phyloP scores from a whole-genome alignment of 305 asterid species.

The Fraxinus platypoda region DNA sequence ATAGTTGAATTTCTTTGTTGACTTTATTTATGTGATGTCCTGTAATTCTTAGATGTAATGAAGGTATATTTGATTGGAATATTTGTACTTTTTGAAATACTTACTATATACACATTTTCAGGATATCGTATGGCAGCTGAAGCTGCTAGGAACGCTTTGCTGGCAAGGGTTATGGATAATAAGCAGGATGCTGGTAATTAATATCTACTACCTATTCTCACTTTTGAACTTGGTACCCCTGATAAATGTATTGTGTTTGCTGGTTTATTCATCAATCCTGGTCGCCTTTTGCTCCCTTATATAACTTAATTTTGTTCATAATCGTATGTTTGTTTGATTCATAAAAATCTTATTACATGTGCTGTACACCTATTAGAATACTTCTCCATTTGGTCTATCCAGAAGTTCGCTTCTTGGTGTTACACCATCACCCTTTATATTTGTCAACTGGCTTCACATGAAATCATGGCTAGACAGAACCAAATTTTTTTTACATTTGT shows the following conservation, averaged over 20 bases:
- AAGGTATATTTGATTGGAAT: background rate
- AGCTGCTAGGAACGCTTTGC: constrained; percentile 71
- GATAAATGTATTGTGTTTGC: background rate
- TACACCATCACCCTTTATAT: background rate
- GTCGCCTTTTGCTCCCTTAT: background rate
- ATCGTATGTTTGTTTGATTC: background rate
- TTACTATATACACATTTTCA: constrained; percentile 20
- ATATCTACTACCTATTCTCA: background rate
- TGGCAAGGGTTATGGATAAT: constrained; percentile 79
- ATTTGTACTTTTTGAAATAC: background rate
- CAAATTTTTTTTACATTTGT: background rate
- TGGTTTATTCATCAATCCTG: background rate
- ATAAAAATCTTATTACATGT: background rate
- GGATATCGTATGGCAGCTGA: constrained; percentile 93
- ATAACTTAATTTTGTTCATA: background rate
- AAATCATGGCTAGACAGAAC: background rate
- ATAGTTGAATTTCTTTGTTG: background rate
- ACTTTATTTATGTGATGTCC: background rate
- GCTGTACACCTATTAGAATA: background rate
- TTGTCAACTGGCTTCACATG: background rate
- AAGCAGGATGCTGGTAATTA: constrained; percentile 69
- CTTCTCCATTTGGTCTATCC: background rate
- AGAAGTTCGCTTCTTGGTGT: background rate
- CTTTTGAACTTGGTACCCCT: background rate
- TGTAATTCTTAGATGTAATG: background rate